These are phyloP conservation scores for Tetrahymena borealis DNA, from an alignment of 73 alveolate genomes.

Conservation along the genomic window DNA sequence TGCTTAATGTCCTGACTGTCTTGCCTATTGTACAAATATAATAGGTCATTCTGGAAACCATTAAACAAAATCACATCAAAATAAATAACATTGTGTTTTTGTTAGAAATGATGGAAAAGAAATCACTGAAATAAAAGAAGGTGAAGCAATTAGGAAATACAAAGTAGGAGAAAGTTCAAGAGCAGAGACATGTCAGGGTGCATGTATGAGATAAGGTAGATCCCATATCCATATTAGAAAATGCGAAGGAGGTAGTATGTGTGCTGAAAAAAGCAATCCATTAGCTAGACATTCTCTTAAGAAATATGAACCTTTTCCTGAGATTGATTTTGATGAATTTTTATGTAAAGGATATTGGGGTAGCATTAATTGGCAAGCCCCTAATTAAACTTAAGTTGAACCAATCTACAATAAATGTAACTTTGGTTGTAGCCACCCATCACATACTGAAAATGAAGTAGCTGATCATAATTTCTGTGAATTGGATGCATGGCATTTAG, in stretches of 20 bases:
- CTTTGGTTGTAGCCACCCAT: not conserved
- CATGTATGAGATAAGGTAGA: not conserved
- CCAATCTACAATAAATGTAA: not conserved
- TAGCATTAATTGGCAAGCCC: not conserved
- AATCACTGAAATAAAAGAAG: not conserved
- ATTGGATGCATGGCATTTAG: not conserved
- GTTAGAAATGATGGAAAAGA: not conserved
- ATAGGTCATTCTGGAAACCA: not conserved
- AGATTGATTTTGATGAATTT: not conserved
- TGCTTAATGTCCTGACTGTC: not conserved
- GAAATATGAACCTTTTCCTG: not conserved
- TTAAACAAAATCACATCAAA: not conserved
- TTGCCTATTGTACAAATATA: not conserved
- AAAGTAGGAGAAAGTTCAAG: not conserved
- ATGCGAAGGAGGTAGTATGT: not conserved
- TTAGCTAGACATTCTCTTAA: not conserved
- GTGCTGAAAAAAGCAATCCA: not conserved
- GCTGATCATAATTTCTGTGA: no score
- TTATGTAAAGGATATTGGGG: not conserved
- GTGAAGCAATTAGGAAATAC: not conserved
- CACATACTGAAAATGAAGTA: no score
- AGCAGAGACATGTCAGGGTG: not conserved
- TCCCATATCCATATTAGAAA: not conserved
- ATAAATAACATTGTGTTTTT: not conserved
- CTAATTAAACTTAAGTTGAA: not conserved